Evolutionary conservation across 768 basidiomycete genomes (phyloP), one percentile per base, ranked within the genome.

Genomic region (Suillus subalutaceus): DNA sequence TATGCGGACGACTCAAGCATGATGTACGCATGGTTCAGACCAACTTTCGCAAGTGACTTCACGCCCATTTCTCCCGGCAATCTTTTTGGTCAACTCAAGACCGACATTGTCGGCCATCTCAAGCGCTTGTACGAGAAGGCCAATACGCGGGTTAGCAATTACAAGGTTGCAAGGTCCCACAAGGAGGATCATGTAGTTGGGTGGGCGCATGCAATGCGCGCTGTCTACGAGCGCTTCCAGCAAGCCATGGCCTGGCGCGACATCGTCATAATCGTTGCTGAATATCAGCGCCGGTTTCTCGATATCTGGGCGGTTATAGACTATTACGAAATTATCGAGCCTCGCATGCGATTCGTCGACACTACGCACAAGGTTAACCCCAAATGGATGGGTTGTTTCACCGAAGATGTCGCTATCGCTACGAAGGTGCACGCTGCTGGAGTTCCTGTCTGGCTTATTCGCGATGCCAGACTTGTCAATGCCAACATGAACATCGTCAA

Each of bases 351-450:
- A 3, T 26, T 50, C 6, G 6, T 50, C 13, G 23, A 50, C 50
- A 50, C 50, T 3, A 41, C n/a, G 0, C 40, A 50, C 4, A 35
- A 41, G 3, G 23, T 63, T 37, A 0, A 63, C 46, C 41, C 26
- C 6, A 18, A 26, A 23, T 57, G 40, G 62, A 63, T 63, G 62
- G 62, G 62, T 50, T 41, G 41, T 63, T n/a, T 63, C 62, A 63
- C 62, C 5, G 2, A 63, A 15, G 32, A 50, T 32, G 23, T 30
- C 5, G 15, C 35, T 57, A n/a, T 63, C 0, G 7, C 48, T 9
- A 50, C 13, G 13, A 50, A 50, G 50, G 50, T 50, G 50, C 50
- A 50, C 23, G 1, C 50, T 50, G 13, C 41, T 37, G 46, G 46
- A 23, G 30, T 35, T 56, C 62, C 62, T 30, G 62, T 52, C 15